A percentile compares a stretch with the other conserved stretches of the same genome.
Conservation (phyloP, 2,329 filamentous ascomycete species). For the Colletotrichum ledebouriae region DNA sequence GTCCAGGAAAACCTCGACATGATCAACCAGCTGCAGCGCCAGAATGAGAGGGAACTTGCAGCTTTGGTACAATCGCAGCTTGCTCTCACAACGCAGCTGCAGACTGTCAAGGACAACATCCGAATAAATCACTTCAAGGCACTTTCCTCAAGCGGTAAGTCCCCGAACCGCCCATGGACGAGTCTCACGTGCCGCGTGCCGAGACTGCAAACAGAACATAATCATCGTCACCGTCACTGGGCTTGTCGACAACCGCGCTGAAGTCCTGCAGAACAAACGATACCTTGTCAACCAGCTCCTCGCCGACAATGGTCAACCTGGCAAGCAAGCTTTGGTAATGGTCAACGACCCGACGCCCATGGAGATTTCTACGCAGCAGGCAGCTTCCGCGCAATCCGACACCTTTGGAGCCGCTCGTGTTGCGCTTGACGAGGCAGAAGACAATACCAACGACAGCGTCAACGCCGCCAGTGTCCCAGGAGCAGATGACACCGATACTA, state of each 20-base stretch:
- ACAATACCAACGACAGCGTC: conserved; percentile 39
- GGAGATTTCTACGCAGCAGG: conserved; percentile 48
- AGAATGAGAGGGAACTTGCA: conserved; percentile 55
- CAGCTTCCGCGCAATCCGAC: conserved; percentile 45
- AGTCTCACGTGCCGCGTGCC: conserved; percentile 9
- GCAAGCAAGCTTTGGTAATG: conserved; percentile 54
- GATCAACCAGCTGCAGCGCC: conserved; percentile 50
- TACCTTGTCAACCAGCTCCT: conserved; percentile 57
- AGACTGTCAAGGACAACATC: conserved; percentile 59
- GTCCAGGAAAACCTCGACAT: conserved; percentile 54
- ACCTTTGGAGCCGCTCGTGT: conserved; percentile 40
- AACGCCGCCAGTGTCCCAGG: conserved; percentile 44
- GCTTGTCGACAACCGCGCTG: conserved; percentile 52
- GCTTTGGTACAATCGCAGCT: conserved; percentile 54
- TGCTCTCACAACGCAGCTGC: conserved; percentile 53
- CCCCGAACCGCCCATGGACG: too few relatives aligned
- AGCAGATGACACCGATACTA: conserved; percentile 27
- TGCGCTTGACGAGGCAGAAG: conserved; percentile 8
- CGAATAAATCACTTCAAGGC: conserved; percentile 56
- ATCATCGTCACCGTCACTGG: conserved; percentile 55
- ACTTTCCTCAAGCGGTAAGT: conserved; percentile 54
- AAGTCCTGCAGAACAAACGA: conserved; percentile 49
- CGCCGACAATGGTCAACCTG: conserved; percentile 53
- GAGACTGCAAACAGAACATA: conserved; percentile 49
- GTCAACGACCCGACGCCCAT: conserved; percentile 53